phyloP scores from a whole-genome alignment of 768 basidiomycete species.

The Porpolomopsis calyptriformis region DNA sequence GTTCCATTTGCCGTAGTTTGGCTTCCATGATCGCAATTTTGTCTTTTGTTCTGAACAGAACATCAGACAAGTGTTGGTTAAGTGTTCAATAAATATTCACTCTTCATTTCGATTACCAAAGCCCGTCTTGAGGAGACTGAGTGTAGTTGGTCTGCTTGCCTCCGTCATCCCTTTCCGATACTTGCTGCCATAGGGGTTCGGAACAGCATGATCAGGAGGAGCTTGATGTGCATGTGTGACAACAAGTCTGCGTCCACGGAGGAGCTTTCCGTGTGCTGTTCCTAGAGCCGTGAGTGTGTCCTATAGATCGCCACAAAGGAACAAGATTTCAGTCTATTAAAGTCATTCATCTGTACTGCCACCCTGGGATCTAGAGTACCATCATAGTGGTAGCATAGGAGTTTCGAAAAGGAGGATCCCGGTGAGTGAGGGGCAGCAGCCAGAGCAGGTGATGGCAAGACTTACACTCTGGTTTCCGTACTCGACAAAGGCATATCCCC shows the following conservation, averaged over 20 bases:
- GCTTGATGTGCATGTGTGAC: slow-evolving; percentile 93
- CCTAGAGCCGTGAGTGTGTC: slow-evolving; percentile 74
- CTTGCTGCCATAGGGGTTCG: slow-evolving; percentile 10
- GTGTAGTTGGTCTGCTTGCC: slow-evolving; percentile 62
- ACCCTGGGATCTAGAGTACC: slow-evolving; percentile 5
- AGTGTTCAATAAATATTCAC: slow-evolving; percentile 22
- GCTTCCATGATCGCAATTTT: slow-evolving; percentile 97
- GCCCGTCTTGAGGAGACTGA: slow-evolving; percentile 81
- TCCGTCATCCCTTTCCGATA: slow-evolving; percentile 42
- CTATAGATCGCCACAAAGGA: slow-evolving; percentile 32
- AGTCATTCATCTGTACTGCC: neutral
- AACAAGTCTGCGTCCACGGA: slow-evolving; percentile 79
- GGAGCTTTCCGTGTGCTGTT: slow-evolving; percentile 62
- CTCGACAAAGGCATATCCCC: slow-evolving; percentile 93
- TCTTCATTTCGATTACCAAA: slow-evolving; percentile 39
- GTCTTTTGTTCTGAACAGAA: slow-evolving; percentile 50
- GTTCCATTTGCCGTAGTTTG: slow-evolving; percentile 74
- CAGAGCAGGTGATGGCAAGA: slow-evolving; percentile 19
- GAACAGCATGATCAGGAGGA: slow-evolving; percentile 31
- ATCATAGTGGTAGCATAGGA: slow-evolving; percentile 4
- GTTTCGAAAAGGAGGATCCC: slow-evolving; percentile 24
- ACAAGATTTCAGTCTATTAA: neutral
- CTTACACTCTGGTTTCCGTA: slow-evolving; percentile 72
- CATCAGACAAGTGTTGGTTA: slow-evolving; percentile 8
- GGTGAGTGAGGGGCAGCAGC: slow-evolving; percentile 29